These are phyloP conservation scores for Oryza glaberrima DNA, from an alignment of 176 grass and related monocot species.

Conservation along the genomic window DNA sequence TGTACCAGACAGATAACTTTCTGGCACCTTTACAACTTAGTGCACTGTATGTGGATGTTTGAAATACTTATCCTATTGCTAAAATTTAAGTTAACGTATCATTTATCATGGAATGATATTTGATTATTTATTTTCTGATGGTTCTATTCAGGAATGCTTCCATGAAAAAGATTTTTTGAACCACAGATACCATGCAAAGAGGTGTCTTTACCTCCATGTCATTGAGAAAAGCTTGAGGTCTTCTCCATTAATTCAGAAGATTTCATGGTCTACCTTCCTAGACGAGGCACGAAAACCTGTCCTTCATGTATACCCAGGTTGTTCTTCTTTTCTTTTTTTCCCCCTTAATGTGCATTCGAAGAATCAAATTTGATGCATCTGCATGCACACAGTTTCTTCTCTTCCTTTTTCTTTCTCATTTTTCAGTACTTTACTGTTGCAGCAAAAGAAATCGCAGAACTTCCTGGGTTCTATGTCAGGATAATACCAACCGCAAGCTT, in stretches of 20 bases:
- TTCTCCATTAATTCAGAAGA: slow-evolving; percentile 48
- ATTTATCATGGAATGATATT: neutral
- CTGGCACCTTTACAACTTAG: neutral
- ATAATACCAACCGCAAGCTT: slow-evolving; percentile 72
- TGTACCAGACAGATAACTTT: neutral
- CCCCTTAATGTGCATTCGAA: neutral
- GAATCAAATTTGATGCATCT: neutral
- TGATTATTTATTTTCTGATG: slow-evolving; percentile 27
- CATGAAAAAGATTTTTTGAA: slow-evolving; percentile 95
- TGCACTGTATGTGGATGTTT: neutral
- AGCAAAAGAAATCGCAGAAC: slow-evolving; percentile 58
- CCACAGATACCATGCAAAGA: slow-evolving; percentile 92
- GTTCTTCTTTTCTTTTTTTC: slow-evolving; percentile 16
- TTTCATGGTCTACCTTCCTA: slow-evolving; percentile 82
- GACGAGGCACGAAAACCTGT: slow-evolving; percentile 90
- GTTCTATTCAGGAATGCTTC: slow-evolving; percentile 80
- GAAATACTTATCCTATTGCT: neutral
- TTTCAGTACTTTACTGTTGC: slow-evolving; percentile 28
- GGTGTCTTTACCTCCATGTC: slow-evolving; percentile 79
- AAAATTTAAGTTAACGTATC: neutral
- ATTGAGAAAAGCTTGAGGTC: slow-evolving; percentile 73
- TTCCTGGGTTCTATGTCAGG: slow-evolving; percentile 71
- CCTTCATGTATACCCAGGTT: slow-evolving; percentile 89
- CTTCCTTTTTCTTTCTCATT: slow-evolving; percentile 22
- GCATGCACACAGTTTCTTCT: neutral